phyloP scores from a whole-genome alignment of 768 basidiomycete species.

The Rhizopogon vinicolor region DNA sequence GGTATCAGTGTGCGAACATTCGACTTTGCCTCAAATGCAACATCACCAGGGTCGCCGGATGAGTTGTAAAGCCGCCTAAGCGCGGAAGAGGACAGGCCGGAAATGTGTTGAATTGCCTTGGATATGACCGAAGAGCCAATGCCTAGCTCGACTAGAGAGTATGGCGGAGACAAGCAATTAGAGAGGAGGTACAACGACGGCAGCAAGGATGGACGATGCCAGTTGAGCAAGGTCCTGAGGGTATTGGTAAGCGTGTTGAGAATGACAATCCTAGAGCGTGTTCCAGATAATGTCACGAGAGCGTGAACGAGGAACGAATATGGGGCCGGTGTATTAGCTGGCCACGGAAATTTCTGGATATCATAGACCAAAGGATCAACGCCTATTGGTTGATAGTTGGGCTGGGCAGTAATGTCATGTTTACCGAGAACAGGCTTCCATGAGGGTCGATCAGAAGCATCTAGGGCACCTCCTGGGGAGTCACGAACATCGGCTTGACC shows the following conservation, averaged over 20 bases:
- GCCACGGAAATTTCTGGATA: conserved; percentile 40
- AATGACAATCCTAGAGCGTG: conserved; percentile 70
- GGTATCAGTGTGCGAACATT: conserved; percentile 70
- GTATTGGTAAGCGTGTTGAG: conserved; percentile 69
- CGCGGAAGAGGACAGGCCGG: conserved; percentile 54
- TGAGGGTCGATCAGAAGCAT: neutral
- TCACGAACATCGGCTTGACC: neutral
- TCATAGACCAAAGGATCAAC: conserved; percentile 48
- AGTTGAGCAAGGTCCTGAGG: conserved; percentile 59
- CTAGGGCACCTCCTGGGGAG: neutral
- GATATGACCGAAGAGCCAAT: conserved; percentile 65
- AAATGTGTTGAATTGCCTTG: conserved; percentile 67
- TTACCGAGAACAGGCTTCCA: conserved; percentile 16
- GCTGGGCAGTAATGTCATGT: conserved; percentile 14
- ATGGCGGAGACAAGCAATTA: conserved; percentile 74
- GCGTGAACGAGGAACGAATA: conserved; percentile 71
- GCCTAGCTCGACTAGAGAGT: conserved; percentile 65
- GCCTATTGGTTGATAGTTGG: conserved; percentile 26
- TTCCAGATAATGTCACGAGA: conserved; percentile 54
- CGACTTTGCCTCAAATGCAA: conserved; percentile 80
- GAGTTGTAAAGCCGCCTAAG: conserved; percentile 64
- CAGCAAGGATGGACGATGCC: conserved; percentile 65
- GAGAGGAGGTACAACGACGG: conserved; percentile 80
- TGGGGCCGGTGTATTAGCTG: conserved; percentile 37
- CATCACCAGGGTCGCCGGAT: conserved; percentile 83